Conservation (phyloP, 2,329 filamentous ascomycete genomes). For the Pseudogymnoascus sp. region DNA sequence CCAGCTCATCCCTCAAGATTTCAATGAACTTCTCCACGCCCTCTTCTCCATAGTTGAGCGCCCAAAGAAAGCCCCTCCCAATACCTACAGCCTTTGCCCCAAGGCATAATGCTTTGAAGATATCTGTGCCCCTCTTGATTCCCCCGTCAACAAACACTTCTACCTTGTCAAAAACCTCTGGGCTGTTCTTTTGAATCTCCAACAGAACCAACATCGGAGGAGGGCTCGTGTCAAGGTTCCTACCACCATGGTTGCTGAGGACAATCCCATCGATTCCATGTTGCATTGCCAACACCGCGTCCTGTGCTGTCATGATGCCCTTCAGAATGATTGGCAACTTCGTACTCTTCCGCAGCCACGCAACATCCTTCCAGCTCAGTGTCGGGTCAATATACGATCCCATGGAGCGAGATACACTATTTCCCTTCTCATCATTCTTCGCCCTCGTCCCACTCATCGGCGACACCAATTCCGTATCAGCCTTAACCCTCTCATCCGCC, state of each 20-base stretch:
- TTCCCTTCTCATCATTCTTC: slow-evolving; percentile 45
- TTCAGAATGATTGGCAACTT: slow-evolving; percentile 54
- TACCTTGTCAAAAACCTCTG: slow-evolving; percentile 49
- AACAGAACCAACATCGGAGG: slow-evolving; percentile 50
- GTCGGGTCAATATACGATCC: slow-evolving; percentile 48
- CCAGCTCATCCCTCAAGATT: slow-evolving; percentile 50
- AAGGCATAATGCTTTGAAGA: slow-evolving; percentile 57
- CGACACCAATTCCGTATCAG: slow-evolving; percentile 38
- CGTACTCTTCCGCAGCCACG: slow-evolving; percentile 52
- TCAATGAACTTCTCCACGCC: slow-evolving; percentile 45
- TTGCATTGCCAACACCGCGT: slow-evolving; percentile 52
- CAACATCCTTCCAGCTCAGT: slow-evolving; percentile 54
- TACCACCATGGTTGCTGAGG: slow-evolving; percentile 61
- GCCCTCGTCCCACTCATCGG: slow-evolving; percentile 43
- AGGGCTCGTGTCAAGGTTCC: slow-evolving; percentile 42
- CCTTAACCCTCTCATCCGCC: slow-evolving; percentile 37
- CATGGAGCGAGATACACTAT: slow-evolving; percentile 46
- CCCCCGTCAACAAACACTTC: slow-evolving; percentile 59
- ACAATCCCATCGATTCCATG: slow-evolving; percentile 58
- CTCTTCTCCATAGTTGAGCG: slow-evolving; percentile 48
- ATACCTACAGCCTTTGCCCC: slow-evolving; percentile 56
- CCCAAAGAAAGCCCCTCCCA: slow-evolving; percentile 52
- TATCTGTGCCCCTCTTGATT: slow-evolving; percentile 54
- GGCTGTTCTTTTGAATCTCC: slow-evolving; percentile 53
- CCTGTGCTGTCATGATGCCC: slow-evolving; percentile 58